Percentiles rank a stretch among this genome's conserved stretches.
phyloP scores from a whole-genome alignment of 1,139 yeast species.

The Magnusiomyces clavatus region DNA sequence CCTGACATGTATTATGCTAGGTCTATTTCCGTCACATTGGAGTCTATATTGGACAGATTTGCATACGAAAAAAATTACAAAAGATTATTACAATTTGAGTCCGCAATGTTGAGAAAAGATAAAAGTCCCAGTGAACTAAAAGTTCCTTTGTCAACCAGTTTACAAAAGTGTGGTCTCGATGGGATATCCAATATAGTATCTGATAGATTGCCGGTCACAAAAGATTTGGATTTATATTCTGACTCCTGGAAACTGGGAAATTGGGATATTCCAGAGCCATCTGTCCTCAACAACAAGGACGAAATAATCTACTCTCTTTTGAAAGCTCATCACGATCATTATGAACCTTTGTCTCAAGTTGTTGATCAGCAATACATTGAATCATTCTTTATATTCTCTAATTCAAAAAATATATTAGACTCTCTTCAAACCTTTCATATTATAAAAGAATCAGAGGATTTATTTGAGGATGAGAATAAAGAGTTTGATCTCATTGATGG shows the following conservation, averaged over 20 bases:
- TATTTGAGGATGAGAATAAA: not conserved
- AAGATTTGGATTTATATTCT: conserved; percentile 8
- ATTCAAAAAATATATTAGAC: not conserved
- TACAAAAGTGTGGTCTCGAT: conserved; percentile 11
- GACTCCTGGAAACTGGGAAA: conserved; percentile 55
- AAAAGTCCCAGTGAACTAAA: not conserved
- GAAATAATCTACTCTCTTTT: conserved; percentile 37
- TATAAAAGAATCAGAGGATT: conserved; percentile 11
- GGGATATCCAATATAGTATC: conserved; percentile 12
- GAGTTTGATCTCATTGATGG: too few species aligned
- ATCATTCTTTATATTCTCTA: conserved; percentile 1
- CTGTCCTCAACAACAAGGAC: conserved; percentile 31
- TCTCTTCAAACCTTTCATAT: conserved; percentile 9
- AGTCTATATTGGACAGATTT: conserved; percentile 8
- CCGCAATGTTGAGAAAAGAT: conserved; percentile 4
- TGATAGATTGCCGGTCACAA: conserved; percentile 5
- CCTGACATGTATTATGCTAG: conserved; percentile 15
- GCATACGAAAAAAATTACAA: conserved; percentile 8
- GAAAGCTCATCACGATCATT: conserved; percentile 5
- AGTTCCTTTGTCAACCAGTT: conserved; percentile 5
- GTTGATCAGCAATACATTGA: conserved; percentile 6
- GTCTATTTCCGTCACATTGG: conserved; percentile 6
- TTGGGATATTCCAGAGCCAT: conserved; percentile 53
- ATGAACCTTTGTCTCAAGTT: not conserved
- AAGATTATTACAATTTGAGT: conserved; percentile 11